Evolutionary conservation across 441 rosid genomes (phyloP), one percentile per base, ranked within the genome.

Genomic region (Omphalea diandra): DNA sequence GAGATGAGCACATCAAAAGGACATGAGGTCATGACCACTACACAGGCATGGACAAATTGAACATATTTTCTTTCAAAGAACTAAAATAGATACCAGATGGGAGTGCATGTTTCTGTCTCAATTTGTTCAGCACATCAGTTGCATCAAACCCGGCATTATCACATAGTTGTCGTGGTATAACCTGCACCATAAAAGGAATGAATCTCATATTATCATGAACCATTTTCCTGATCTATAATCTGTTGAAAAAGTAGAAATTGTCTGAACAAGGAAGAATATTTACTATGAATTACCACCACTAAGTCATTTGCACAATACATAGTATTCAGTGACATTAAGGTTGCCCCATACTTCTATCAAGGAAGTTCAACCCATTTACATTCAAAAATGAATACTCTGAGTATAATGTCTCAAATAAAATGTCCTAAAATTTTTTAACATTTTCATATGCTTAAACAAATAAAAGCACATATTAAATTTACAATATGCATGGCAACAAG

Each of bases 131-230:
- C 60, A 96, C 94, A 82, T 96, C 99, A 74, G 98, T 96, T 38
- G 97, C 94, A 86, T 93, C 99, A 83, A 91, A 96, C 71, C 99
- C 99, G 74, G 98, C 99, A 85, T 96, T 96, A 81, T 96, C 98
- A 77, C 99, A 96, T 54, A 96, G 86, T 70, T 96, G 98, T 41
- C 97, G 80, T 67, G 99, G 99, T 72, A 96, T 96, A 66, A 96
- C 90, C 99, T 96, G 86, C 69, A 84, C 63, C 40, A 66, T 10
- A 14, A 64, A 33, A 27, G 56, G n/a, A 54, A 65, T 24, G 41
- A 44, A 64, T 44, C 46, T 38, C 20, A n/a, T n/a, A n/a, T n/a
- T n/a, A n/a, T n/a, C n/a, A 65, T 44, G 3, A 32, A 68, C 58
- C 15, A 35, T 36, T n/a, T 38, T 47, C 47, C 59, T 1, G 26